Evolutionary conservation across 2,329 filamentous ascomycete genomes (phyloP), one percentile per base, ranked within the genome.

Genomic region (Nannizziopsis arthrosporioides): DNA sequence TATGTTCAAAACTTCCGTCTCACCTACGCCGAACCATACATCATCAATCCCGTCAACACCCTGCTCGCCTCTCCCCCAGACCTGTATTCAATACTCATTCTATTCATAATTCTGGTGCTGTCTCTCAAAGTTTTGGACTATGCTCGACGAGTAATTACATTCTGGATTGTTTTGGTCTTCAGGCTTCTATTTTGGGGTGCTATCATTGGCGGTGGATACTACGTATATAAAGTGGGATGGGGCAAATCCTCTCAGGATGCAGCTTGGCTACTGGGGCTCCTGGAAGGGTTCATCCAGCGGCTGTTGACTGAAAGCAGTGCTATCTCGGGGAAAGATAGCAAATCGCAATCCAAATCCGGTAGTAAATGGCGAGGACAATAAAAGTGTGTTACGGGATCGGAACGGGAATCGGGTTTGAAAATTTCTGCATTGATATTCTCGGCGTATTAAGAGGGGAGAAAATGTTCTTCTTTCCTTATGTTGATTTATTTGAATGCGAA

Each of bases 141-240:
- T 69, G 69, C 87, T 14, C 79, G 81, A 52, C 77, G 85, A 51
- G 68, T 86, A 15, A 72, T 94, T 50, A 69, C 87, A 60, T 93
- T 81, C 70, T 87, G 86, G 79, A 77, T 87, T 45, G 71, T 76
- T n/a, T 61, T 94, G 48, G 72, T 73, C 9, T 63, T 85, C 53
- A 68, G 75, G 18, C 55, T 87, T 37, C 63, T 76, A 1, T 78
- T 87, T 54, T 92, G 80, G 78, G 75, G 74, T 1, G 62, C 69
- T 1, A 55, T 89, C 2, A 67, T 73, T 3, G 70, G 73, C 0
- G 37, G 80, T 0, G 71, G 72, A 0, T 68, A 80, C 14, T 72
- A 74, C 51, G 70, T 82, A 2, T 83, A 75, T 52, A 55, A 49
- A 15, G 57, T 61, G 9, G 67, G 67, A 0, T 46, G 57, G 44